Evolutionary conservation across 1,284 basidiomycete genomes (phyloP).

Genomic region (Paramarasmius palmivorus): DNA sequence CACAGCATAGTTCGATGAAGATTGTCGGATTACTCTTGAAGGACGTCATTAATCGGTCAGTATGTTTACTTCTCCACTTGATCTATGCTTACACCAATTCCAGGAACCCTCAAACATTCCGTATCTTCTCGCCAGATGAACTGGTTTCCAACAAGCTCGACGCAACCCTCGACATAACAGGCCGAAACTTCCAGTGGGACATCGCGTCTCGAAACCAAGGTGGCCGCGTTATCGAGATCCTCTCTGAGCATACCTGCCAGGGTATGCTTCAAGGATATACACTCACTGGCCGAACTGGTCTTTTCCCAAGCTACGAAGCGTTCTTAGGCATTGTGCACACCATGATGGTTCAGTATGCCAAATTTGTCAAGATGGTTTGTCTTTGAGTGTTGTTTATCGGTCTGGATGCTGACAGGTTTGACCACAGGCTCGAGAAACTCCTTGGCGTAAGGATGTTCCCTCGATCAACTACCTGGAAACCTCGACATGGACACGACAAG

Average conservation of each 20-base stretch:
- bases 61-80: constrained; percentile 27
- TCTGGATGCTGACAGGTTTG: neutral
- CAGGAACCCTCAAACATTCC: constrained; percentile 75
- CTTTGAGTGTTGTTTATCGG: neutral
- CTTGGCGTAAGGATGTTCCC: constrained; percentile 72
- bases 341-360: constrained; percentile 85
- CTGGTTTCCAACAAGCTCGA: constrained; percentile 90
- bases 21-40: constrained; percentile 61
- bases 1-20: constrained; percentile 79
- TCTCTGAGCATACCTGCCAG: constrained; percentile 87
- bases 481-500: constrained; percentile 83
- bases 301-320: constrained; percentile 90
- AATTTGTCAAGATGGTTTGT: constrained; percentile 78
- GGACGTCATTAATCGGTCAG: constrained; percentile 57
- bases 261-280: constrained; percentile 89
- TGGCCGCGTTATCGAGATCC: constrained; percentile 84
- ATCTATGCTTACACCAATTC: neutral
- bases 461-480: constrained; percentile 88
- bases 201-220: constrained; percentile 58
- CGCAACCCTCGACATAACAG: constrained; percentile 64
- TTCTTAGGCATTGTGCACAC: constrained; percentile 79
- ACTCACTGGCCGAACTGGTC: constrained; percentile 75
- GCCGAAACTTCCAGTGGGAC: constrained; percentile 87
- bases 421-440: constrained; percentile 60
- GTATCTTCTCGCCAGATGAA: constrained; percentile 92